Evolutionary conservation across 139 green algal species (phyloP), one percentile per base, ranked within the genome.

Genomic region (Chlorella ohadii): DNA sequence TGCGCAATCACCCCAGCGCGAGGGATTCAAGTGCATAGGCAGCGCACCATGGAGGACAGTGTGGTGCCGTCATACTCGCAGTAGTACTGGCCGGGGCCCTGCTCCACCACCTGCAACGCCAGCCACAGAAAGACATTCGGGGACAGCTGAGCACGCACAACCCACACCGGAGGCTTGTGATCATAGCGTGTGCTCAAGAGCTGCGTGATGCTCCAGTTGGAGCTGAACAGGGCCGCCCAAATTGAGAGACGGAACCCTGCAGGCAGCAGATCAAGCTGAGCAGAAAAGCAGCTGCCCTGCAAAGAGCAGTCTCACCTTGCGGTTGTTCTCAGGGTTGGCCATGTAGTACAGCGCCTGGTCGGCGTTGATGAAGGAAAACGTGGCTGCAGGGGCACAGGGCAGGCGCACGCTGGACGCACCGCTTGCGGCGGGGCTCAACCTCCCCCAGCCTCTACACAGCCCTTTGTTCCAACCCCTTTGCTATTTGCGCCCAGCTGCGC

Each of bases 321-420:
- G 88, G 83, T 95, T 95, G 85, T 93, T 96, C 55, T 96, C 94
- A 28, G 94, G 94, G 90, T 92, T 92, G 56, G 95, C 94, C 33
- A 94, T 78, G 88, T 98, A 98, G 84, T 92, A 96, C 85, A 98
- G 86, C 33, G 72, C 87, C 86, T 96, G 88, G 19, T 96, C 89
- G 9, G 87, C 65, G 79, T 94, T 92, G 80, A 96, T 91, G 63
- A 78, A 38, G 1, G 89, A 84, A 22, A 96, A 80, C 3, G 79
- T 66, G 67, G 59, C 72, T 74, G 61, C 61, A 47, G 28, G 9
- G 28, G 6, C 44, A 51, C n/a, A n/a, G n/a, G n/a, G n/a, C n/a
- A n/a, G n/a, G n/a, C n/a, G n/a, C n/a, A n/a, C n/a, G n/a, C n/a
- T n/a, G n/a, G n/a, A n/a, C n/a, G n/a, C n/a, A n/a, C n/a, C n/a